Evolutionary conservation across 352 stramenopile genomes (phyloP).

Genomic region (Globisporangium middletonii): DNA sequence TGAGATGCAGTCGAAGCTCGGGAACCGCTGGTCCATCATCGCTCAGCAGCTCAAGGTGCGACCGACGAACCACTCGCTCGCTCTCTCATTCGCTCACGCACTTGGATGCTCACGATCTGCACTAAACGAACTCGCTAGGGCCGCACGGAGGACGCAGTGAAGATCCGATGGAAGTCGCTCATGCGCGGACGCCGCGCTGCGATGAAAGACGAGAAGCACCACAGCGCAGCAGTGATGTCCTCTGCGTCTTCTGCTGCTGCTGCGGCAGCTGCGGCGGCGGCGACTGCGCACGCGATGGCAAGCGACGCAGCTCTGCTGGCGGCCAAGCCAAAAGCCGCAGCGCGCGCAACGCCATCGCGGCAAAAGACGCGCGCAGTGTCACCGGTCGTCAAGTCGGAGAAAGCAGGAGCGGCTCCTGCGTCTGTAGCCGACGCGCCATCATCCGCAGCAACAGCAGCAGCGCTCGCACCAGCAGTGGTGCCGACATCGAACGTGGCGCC

Average conservation of each 20-base stretch:
- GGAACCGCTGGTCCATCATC: constrained; percentile 92
- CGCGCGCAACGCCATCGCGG: constrained; percentile 30
- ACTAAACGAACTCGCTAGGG: constrained; percentile 26
- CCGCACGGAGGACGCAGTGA: constrained; percentile 90
- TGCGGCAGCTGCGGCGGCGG: neutral
- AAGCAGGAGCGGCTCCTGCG: neutral
- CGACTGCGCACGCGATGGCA: neutral
- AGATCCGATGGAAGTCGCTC: constrained; percentile 92
- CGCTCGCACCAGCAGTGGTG: no score
- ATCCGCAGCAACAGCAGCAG: neutral
- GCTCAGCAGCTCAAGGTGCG: constrained; percentile 83
- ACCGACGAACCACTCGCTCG: neutral
- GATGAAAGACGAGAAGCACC: constrained; percentile 59
- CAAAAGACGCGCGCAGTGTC: constrained; percentile 31
- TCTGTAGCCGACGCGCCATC: neutral
- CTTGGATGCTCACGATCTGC: neutral
- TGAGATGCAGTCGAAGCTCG: constrained; percentile 90
- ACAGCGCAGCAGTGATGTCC: neutral
- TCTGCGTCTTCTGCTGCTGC: neutral
- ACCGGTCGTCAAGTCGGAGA: constrained; percentile 22
- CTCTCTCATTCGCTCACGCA: neutral
- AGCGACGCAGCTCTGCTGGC: neutral
- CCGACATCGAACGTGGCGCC: neutral
- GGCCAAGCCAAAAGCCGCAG: constrained; percentile 25
- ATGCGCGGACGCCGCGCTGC: constrained; percentile 71